Base-by-base conservation (phyloP, 169 alveolate genomes). In the Cryptosporidium ryanae region DNA sequence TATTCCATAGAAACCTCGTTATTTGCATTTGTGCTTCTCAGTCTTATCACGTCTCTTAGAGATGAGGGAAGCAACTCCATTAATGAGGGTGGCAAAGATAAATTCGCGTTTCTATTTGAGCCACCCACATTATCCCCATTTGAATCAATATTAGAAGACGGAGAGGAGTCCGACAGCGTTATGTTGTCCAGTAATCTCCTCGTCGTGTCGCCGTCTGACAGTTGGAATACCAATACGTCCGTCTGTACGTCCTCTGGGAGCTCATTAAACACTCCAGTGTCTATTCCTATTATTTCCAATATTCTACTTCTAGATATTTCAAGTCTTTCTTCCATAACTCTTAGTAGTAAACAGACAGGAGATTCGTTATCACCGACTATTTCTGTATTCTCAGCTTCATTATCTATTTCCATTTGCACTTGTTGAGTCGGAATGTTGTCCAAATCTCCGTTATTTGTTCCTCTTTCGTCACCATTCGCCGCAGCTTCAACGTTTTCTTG, bases 221-320 rank as follows among this genome's bases (percentile, higher is more conserved):
- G 59, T 43, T 76, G 84, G 17, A 76, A 25, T 15, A 76, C 76
- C 50, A 76, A 54, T 18, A 76, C 84, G 46, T 76, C 84, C 10
- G 84, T 57, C 27, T 76, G 84, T 57, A 76, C 61, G 48, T 76
- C 84, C 18, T 76, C 84, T 8, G 84, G 84, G 8, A 76, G 50
- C 23, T 76, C 84, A 18, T 57, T 38, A 32, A 76, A 76, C 5
- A 76, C 84, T 4, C 76, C 63, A 57, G 59, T 59, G 18, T 76
- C 84, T 17, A 76, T 63, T 10, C 84, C 84, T 29, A 76, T 70
- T 23, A 76, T 76, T n/a, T 76, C 84, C 71, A 76, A 21, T 25
- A 76, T 76, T 48, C 84, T 32, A 13, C 49, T 59, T 27, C 84
- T 32, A 49, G 50, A 38, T 43, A 76, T 1, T 13, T 70, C 84